Conservation (phyloP, 2,329 filamentous ascomycete species). For the Periconia sp. region DNA sequence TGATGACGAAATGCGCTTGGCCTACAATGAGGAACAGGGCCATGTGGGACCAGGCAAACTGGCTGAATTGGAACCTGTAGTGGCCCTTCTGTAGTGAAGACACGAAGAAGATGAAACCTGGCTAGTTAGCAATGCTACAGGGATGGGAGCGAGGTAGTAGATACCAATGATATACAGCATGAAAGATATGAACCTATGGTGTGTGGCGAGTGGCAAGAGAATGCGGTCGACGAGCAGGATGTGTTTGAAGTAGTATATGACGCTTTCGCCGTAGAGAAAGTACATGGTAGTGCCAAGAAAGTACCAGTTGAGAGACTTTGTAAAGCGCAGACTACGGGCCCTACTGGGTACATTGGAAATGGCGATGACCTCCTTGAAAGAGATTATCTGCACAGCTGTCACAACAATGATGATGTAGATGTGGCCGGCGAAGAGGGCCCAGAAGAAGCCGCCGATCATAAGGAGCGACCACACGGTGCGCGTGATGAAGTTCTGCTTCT, state of each 20-base stretch:
- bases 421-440: constrained; percentile 91
- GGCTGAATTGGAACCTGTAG: constrained; percentile 98
- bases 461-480: constrained; percentile 97
- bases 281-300: constrained; percentile 99
- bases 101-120: constrained; percentile 98
- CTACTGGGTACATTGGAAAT: constrained; percentile 94
- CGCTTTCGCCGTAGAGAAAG: constrained; percentile 96
- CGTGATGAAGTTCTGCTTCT: constrained; percentile 96
- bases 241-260: constrained; percentile 99
- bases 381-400: constrained; percentile 92
- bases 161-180: constrained; percentile 95
- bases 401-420: constrained; percentile 96
- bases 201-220: constrained; percentile 88
- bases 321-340: constrained; percentile 88
- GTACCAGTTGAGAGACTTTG: constrained; percentile 98
- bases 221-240: constrained; percentile 95
- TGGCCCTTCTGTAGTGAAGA: constrained; percentile 91
- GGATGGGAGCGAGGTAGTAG: neutral
- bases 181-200: constrained; percentile 98
- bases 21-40: constrained; percentile 97
- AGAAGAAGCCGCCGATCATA: constrained; percentile 95
- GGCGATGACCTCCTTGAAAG: constrained; percentile 98
- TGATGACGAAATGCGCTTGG: constrained; percentile 99
- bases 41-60: constrained; percentile 99
- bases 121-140: constrained; percentile 27